Evolutionary conservation across 176 grass and related monocot genomes (phyloP).

Genomic region (Carex pumila): DNA sequence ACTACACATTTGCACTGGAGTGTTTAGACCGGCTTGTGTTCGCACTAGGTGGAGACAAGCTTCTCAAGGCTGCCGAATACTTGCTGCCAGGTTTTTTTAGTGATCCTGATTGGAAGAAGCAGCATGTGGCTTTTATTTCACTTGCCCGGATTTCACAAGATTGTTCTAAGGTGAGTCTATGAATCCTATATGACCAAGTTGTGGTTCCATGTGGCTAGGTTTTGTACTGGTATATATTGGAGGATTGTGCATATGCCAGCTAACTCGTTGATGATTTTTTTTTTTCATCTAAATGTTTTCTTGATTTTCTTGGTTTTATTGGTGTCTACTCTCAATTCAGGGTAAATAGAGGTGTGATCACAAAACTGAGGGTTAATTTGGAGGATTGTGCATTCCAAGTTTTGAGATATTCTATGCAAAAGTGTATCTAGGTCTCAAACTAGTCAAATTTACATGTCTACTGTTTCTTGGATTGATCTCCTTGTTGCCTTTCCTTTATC

Average conservation of each 20-base stretch:
- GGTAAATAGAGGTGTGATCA: background rate
- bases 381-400: background rate
- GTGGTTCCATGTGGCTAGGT: background rate
- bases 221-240: background rate
- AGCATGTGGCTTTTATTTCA: constrained; percentile 70
- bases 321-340: background rate
- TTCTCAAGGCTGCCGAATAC: constrained; percentile 63
- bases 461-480: background rate
- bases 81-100: constrained; percentile 55
- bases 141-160: constrained; percentile 87
- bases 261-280: background rate
- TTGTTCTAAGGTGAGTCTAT: constrained; percentile 63
- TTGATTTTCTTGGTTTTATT: background rate
- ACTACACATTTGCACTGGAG: constrained; percentile 79
- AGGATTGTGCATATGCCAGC: background rate
- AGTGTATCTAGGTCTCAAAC: background rate
- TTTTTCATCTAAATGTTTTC: background rate
- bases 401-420: background rate
- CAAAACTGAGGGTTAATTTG: background rate
- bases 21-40: constrained; percentile 80
- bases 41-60: constrained; percentile 65
- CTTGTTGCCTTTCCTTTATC: background rate
- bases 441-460: background rate
- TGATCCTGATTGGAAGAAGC: constrained; percentile 82
- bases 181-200: background rate